Evolutionary conservation across 148 eudicot species (phyloP).

Genomic region (Selenicereus undatus): DNA sequence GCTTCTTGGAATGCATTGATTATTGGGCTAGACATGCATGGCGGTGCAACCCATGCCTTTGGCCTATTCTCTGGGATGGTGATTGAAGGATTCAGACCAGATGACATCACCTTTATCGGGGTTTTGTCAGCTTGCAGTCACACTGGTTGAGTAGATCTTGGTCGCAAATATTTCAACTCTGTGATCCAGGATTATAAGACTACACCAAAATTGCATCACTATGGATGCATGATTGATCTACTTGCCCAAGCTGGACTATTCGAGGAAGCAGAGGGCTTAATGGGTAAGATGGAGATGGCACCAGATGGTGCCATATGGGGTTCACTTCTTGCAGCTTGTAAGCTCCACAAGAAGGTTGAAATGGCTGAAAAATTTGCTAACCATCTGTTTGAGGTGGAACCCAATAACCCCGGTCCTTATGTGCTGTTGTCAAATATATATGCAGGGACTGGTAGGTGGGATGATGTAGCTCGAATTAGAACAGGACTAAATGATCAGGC

Average conservation of each 20-base stretch:
- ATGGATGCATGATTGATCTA: constrained; percentile 55
- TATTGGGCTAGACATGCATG: constrained; percentile 52
- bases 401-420: constrained; percentile 44
- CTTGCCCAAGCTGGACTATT: constrained; percentile 53
- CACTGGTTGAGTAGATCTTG: constrained; percentile 50
- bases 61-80: constrained; percentile 41
- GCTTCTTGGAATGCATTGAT: constrained; percentile 56
- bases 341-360: constrained; percentile 41
- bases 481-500: constrained; percentile 39
- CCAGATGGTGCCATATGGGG: constrained; percentile 67
- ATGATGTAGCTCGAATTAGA: constrained; percentile 47
- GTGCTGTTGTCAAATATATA: constrained; percentile 53
- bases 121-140: constrained; percentile 59
- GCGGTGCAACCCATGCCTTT: constrained; percentile 36
- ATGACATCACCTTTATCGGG: constrained; percentile 58
- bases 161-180: constrained; percentile 37
- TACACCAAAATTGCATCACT: constrained; percentile 46
- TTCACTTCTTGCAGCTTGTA: constrained; percentile 53
- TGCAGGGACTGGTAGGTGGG: constrained; percentile 43
- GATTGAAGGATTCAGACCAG: constrained; percentile 37
- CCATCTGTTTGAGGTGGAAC: constrained; percentile 43
- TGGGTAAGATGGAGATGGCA: constrained; percentile 40
- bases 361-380: constrained; percentile 42
- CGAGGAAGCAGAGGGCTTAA: constrained; percentile 42
- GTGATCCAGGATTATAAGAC: constrained; percentile 41